Conservation (phyloP, 768 basidiomycete genomes). For the Saitozyma sp. region DNA sequence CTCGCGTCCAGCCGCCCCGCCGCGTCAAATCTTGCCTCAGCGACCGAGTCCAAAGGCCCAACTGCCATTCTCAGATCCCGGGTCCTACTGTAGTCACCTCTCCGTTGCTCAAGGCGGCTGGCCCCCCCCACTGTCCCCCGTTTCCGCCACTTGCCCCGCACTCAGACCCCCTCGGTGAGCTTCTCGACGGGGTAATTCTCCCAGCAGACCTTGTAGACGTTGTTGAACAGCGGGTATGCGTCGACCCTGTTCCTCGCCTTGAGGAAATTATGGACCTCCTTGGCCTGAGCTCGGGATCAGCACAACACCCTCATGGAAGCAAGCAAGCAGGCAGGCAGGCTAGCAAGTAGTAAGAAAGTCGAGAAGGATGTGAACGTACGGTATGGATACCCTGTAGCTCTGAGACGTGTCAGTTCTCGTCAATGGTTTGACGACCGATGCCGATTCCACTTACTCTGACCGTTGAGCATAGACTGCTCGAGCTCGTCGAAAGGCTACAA, state of each 20-base stretch:
- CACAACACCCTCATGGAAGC: background rate
- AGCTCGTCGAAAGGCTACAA: conserved; percentile 55
- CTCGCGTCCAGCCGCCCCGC: too few relatives aligned
- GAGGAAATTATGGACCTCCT: conserved; percentile 56
- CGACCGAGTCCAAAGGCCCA: too few relatives aligned
- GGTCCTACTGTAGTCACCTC: too few relatives aligned
- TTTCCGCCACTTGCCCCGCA: too few relatives aligned
- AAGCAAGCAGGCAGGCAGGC: too few relatives aligned
- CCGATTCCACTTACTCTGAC: conserved; percentile 51
- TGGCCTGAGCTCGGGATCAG: conserved; percentile 38
- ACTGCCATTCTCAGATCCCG: too few relatives aligned
- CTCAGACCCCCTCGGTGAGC: conserved; percentile 40
- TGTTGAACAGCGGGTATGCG: conserved; percentile 55
- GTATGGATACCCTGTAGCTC: conserved; percentile 56
- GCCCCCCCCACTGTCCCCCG: too few relatives aligned
- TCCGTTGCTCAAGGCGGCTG: too few relatives aligned
- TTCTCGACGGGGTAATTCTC: conserved; percentile 45
- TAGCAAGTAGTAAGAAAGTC: too few relatives aligned
- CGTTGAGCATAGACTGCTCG: conserved; percentile 56
- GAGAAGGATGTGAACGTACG: too few relatives aligned
- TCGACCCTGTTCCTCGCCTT: conserved; percentile 51
- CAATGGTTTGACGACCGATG: background rate
- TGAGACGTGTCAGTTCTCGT: conserved; percentile 20
- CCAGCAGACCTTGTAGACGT: conserved; percentile 51
- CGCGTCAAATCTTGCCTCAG: too few relatives aligned